phyloP scores from a whole-genome alignment of 768 basidiomycete species.

The Lepiota venenata region DNA sequence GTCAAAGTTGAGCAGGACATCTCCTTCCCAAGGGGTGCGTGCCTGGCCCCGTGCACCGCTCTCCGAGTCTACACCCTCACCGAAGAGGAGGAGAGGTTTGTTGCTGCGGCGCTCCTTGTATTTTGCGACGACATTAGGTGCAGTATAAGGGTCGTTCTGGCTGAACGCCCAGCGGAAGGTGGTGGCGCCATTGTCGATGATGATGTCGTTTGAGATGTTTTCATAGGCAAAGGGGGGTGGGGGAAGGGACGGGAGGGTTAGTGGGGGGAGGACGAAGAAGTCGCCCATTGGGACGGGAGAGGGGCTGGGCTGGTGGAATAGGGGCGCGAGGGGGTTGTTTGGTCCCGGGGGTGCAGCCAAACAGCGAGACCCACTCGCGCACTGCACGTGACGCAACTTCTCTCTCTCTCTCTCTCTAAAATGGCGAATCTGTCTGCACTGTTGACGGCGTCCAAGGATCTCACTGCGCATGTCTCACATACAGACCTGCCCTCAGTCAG shows the following conservation, averaged over 20 bases:
- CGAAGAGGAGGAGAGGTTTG: conserved; percentile 81
- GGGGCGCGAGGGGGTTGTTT: too few species aligned
- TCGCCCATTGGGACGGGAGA: conserved; percentile 2
- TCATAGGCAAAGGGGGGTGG: conserved; percentile 42
- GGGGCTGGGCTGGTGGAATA: too few species aligned
- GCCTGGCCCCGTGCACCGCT: conserved; percentile 77
- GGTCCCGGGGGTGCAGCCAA: conserved; percentile 7
- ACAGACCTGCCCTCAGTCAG: conserved; percentile 87
- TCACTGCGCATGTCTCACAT: conserved; percentile 73
- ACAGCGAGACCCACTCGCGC: conserved; percentile 2
- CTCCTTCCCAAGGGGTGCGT: conserved; percentile 90
- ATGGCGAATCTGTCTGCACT: conserved; percentile 64
- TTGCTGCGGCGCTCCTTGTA: conserved; percentile 90
- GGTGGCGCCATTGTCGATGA: conserved; percentile 90
- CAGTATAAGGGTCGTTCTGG: conserved; percentile 50
- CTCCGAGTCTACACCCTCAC: conserved; percentile 84
- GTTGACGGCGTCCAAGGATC: conserved; percentile 63
- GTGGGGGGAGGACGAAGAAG: conserved; percentile 12
- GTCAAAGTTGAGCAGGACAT: conserved; percentile 89
- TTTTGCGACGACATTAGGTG: conserved; percentile 73
- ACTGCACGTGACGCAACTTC: neutral
- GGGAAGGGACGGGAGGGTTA: conserved; percentile 11
- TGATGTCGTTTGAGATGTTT: conserved; percentile 48
- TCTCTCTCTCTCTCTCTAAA: conserved; percentile 14
- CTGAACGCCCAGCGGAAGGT: conserved; percentile 82